phyloP scores from a whole-genome alignment of 2,329 filamentous ascomycete species.

The Colletotrichum tanaceti region DNA sequence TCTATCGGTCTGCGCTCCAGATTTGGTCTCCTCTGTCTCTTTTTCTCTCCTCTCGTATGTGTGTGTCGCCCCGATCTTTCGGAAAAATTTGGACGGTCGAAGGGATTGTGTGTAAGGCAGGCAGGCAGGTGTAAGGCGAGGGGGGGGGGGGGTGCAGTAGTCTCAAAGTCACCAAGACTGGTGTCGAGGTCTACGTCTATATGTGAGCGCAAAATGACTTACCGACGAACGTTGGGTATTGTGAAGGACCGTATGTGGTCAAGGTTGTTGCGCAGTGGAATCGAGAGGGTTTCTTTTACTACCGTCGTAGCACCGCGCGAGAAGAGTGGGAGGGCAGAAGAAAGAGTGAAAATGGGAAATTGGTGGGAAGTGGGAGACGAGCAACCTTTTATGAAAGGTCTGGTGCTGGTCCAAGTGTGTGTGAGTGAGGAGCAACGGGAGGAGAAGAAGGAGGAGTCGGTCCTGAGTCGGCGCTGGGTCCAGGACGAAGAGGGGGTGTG shows the following conservation, averaged over 20 bases:
- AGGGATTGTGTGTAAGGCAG: not conserved
- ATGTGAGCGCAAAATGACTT: constrained; percentile 27
- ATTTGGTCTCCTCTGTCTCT: not conserved
- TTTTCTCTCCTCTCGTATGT: constrained; percentile 8
- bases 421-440: constrained; percentile 24
- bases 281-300: constrained; percentile 40
- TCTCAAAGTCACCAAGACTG: constrained; percentile 19
- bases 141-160: constrained; percentile 15
- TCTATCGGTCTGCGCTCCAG: not conserved
- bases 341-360: constrained; percentile 12
- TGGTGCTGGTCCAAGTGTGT: constrained; percentile 27
- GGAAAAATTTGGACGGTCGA: not conserved
- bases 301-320: constrained; percentile 40
- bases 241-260: constrained; percentile 26
- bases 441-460: constrained; percentile 25
- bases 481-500: constrained; percentile 30
- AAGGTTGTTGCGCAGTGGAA: constrained; percentile 36
- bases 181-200: constrained; percentile 9
- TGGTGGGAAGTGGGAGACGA: constrained; percentile 34
- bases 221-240: constrained; percentile 29
- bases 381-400: constrained; percentile 39
- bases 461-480: constrained; percentile 40
- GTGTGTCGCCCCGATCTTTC: not conserved
- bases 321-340: constrained; percentile 38
- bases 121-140: not conserved